A percentile compares a stretch with the other conserved stretches of the same genome.
These are phyloP conservation scores for Aspergillus neotritici DNA, from an alignment of 2,329 filamentous ascomycete genomes.

Conservation along the genomic window DNA sequence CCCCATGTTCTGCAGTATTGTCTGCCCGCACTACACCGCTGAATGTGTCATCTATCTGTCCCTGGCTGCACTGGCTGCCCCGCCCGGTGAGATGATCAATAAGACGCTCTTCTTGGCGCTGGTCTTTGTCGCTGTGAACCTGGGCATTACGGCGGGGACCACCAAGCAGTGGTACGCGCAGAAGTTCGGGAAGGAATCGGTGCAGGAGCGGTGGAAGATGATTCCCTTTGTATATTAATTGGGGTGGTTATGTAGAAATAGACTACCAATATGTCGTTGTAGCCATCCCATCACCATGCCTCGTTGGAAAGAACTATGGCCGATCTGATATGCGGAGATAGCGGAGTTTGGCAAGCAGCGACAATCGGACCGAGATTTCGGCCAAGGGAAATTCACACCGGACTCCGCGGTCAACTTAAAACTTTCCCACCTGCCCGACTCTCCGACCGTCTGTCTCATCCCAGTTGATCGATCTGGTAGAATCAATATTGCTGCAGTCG, in stretches of 20 bases:
- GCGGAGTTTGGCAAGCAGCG: constrained; percentile 16
- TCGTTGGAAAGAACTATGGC: too few relatives aligned
- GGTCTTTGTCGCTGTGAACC: constrained; percentile 69
- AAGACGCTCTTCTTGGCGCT: constrained; percentile 65
- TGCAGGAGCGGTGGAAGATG: constrained; percentile 66
- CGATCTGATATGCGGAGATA: constrained; percentile 13
- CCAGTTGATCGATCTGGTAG: not conserved
- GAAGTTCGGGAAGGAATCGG: constrained; percentile 64
- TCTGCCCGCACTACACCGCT: constrained; percentile 88
- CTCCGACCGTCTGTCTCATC: not conserved
- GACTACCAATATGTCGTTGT: too few relatives aligned
- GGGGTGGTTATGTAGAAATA: too few relatives aligned
- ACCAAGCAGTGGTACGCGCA: constrained; percentile 73
- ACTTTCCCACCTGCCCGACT: not conserved
- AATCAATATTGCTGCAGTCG: not conserved
- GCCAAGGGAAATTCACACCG: too few relatives aligned
- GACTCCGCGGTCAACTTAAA: constrained; percentile 6
- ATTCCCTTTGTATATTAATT: constrained; percentile 51
- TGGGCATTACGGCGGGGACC: constrained; percentile 72
- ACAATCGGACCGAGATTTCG: constrained; percentile 13
- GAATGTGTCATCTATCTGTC: constrained; percentile 80
- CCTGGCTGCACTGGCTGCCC: constrained; percentile 69
- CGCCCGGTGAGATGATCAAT: constrained; percentile 61
- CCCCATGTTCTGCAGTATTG: constrained; percentile 63
- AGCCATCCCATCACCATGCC: too few relatives aligned